Evolutionary conservation across 2,329 filamentous ascomycete species (phyloP).

Genomic region (Fusarium sp.): DNA sequence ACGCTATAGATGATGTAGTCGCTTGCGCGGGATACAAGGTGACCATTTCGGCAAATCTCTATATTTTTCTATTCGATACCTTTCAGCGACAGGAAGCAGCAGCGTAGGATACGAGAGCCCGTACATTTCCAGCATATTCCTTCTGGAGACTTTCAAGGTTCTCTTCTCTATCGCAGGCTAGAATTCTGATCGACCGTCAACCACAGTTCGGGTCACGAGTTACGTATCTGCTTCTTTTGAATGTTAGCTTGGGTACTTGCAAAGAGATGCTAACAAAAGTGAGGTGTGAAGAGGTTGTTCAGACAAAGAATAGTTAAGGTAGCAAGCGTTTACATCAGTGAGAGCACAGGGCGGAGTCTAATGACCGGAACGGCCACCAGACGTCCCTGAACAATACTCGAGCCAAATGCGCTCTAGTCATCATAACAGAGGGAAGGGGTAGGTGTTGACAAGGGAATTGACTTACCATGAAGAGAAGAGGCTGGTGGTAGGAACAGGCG

Average conservation of each 20-base stretch:
- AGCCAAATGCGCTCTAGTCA: constrained; percentile 99
- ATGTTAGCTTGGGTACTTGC: constrained; percentile 40
- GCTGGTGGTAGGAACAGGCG: constrained; percentile 25
- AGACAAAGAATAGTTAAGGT: constrained; percentile 89
- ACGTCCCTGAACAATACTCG: constrained; percentile 83
- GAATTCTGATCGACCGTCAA: constrained; percentile 72
- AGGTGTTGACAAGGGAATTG: constrained; percentile 11
- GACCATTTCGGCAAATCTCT: constrained; percentile 92
- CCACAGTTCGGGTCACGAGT: constrained; percentile 33
- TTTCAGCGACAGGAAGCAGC: constrained; percentile 60
- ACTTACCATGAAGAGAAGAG: constrained; percentile 39
- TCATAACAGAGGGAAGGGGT: constrained; percentile 69
- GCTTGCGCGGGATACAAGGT: constrained; percentile 94
- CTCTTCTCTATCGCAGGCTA: constrained; percentile 93
- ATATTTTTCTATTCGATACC: constrained; percentile 73
- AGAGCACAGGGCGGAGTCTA: constrained; percentile 71
- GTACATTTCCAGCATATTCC: constrained; percentile 91
- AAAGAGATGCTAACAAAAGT: constrained; percentile 19
- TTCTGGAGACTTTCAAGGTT: constrained; percentile 83
- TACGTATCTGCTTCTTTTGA: constrained; percentile 29
- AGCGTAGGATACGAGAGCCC: constrained; percentile 45
- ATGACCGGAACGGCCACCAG: constrained; percentile 82
- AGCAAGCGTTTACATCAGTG: constrained; percentile 99
- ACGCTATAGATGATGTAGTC: constrained; percentile 99
- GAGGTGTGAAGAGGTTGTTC: constrained; percentile 61